Conservation (phyloP, 2,329 filamentous ascomycete species). For the Xenoacremonium recifei region DNA sequence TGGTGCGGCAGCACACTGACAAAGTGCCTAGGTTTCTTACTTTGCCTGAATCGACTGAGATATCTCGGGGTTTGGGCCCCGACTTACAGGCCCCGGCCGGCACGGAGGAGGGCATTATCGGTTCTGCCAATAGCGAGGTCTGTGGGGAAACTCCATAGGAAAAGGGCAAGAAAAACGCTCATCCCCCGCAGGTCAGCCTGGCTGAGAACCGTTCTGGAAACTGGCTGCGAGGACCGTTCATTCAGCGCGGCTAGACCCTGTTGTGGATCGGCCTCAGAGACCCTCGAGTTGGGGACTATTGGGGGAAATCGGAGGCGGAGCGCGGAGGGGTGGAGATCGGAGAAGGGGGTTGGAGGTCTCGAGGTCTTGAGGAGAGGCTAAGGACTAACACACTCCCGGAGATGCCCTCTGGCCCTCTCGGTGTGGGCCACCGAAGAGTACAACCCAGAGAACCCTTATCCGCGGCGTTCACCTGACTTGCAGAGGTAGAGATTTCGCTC, state of each 20-base stretch:
- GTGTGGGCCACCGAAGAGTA: conserved; percentile 17
- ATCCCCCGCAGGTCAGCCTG: background rate
- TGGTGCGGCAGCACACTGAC: no score
- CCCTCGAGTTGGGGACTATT: no score
- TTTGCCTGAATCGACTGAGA: background rate
- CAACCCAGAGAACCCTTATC: conserved; percentile 1
- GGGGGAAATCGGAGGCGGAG: no score
- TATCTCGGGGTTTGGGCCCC: conserved; percentile 16
- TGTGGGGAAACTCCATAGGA: background rate
- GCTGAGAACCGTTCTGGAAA: background rate
- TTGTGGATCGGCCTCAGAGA: no score
- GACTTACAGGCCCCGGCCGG: conserved; percentile 14
- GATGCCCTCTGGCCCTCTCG: no score
- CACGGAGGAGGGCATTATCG: conserved; percentile 1
- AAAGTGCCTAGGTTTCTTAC: no score
- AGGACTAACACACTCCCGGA: no score
- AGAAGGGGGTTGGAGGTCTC: no score
- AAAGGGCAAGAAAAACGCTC: background rate
- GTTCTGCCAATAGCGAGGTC: background rate
- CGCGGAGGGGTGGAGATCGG: no score
- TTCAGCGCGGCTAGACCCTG: no score
- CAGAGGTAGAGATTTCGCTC: background rate
- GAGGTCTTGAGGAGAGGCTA: no score
- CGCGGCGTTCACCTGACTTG: conserved; percentile 7
- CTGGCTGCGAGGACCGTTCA: background rate